These are phyloP conservation scores for Medicago lupulina DNA, from an alignment of 306 rosid species.

Conservation along the genomic window DNA sequence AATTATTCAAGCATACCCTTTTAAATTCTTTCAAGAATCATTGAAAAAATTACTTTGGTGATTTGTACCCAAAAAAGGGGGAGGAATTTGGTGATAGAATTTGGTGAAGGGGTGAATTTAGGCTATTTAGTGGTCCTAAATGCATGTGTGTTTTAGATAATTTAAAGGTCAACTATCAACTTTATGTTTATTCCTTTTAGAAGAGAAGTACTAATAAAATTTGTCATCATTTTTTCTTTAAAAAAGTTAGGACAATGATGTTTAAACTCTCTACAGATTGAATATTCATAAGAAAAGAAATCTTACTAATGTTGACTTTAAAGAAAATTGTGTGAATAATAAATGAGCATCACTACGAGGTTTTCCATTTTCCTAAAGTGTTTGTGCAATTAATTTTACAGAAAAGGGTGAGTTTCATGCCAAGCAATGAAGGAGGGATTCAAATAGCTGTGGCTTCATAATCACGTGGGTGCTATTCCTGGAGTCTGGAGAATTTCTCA, in stretches of 20 bases:
- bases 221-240: slow-evolving; percentile 2
- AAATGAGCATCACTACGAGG: background rate
- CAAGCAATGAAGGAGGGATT: slow-evolving; percentile 61
- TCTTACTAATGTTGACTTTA: slow-evolving; percentile 1
- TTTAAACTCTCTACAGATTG: background rate
- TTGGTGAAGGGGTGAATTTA: background rate
- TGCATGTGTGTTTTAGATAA: background rate
- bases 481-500: slow-evolving; percentile 21
- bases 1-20: background rate
- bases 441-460: slow-evolving; percentile 69
- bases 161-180: slow-evolving; percentile 9
- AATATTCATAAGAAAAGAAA: background rate
- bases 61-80: too few species aligned
- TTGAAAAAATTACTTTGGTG: background rate
- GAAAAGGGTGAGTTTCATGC: slow-evolving; percentile 87
- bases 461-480: background rate
- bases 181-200: slow-evolving; percentile 4
- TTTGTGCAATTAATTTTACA: slow-evolving; percentile 49
- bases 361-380: background rate
- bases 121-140: slow-evolving; percentile 12
- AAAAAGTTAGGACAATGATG: slow-evolving; percentile 11
- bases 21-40: background rate
- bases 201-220: slow-evolving; percentile 20
- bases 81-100: too few species aligned
- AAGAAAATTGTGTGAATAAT: background rate